These are phyloP conservation scores for Fremontodendron californicum DNA, from an alignment of 345 rosid species.

Conservation along the genomic window DNA sequence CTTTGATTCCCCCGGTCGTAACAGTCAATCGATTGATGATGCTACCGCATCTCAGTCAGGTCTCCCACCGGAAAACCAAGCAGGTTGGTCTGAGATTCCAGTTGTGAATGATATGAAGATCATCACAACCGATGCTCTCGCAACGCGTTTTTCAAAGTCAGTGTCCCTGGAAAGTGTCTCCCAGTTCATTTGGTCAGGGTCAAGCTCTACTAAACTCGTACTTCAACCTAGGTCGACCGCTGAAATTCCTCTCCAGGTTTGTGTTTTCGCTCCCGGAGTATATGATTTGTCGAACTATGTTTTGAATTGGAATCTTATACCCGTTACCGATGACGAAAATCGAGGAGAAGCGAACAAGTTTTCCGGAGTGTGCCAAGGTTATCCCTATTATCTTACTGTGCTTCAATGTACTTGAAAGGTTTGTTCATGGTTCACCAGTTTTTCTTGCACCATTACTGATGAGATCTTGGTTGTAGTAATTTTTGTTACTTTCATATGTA, in stretches of 20 bases:
- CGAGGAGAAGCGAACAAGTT: constrained; percentile 25
- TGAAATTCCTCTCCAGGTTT: constrained; percentile 63
- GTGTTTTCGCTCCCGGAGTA: constrained; percentile 69
- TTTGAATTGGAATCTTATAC: constrained; percentile 60
- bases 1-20: constrained; percentile 29
- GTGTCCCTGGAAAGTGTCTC: constrained; percentile 48
- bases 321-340: constrained; percentile 21
- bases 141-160: constrained; percentile 27
- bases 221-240: constrained; percentile 56
- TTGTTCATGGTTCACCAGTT: neutral
- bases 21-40: constrained; percentile 26
- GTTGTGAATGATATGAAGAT: constrained; percentile 50
- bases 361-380: constrained; percentile 66
- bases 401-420: constrained; percentile 45
- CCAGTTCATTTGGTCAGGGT: constrained; percentile 77
- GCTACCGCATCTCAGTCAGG: constrained; percentile 13
- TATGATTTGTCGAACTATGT: constrained; percentile 73
- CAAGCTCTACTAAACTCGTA: constrained; percentile 56
- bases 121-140: constrained; percentile 40
- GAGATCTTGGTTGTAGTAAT: constrained; percentile 7
- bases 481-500: constrained; percentile 21
- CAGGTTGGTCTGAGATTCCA: constrained; percentile 63
- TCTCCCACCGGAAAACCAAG: constrained; percentile 38
- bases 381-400: constrained; percentile 64
- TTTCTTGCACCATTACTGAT: neutral